These are phyloP conservation scores for Aspergillus eucalypticola DNA, from an alignment of 2,329 filamentous ascomycete species.

Conservation along the genomic window DNA sequence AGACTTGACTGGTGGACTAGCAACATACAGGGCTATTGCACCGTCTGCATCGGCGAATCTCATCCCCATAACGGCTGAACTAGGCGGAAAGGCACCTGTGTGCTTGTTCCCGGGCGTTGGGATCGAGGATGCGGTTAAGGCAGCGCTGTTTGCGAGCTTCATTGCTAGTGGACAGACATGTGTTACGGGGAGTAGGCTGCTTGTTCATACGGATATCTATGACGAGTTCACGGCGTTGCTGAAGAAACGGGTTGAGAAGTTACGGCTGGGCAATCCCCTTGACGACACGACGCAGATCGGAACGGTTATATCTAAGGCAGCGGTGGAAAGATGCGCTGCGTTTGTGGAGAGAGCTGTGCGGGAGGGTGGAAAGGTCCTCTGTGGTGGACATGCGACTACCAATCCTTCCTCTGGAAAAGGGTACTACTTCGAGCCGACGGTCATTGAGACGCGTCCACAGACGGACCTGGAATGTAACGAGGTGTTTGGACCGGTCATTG, in stretches of 20 bases:
- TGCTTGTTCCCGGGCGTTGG: conserved; percentile 37
- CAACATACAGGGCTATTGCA: conserved; percentile 36
- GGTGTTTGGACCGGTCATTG: conserved; percentile 56
- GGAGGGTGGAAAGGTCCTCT: conserved; percentile 45
- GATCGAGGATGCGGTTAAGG: conserved; percentile 32
- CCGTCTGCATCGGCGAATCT: conserved; percentile 34
- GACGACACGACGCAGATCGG: conserved; percentile 65
- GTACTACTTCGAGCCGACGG: conserved; percentile 52
- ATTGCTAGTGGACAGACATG: conserved; percentile 60
- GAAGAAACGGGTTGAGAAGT: conserved; percentile 51
- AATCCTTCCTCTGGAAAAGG: conserved; percentile 52
- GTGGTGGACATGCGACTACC: conserved; percentile 48
- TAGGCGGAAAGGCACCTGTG: conserved; percentile 42
- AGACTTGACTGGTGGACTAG: conserved; percentile 37
- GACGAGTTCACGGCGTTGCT: conserved; percentile 43
- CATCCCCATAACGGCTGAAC: conserved; percentile 37
- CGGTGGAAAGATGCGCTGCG: conserved; percentile 43
- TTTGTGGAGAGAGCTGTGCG: conserved; percentile 34
- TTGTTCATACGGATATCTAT: conserved; percentile 52
- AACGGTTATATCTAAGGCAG: conserved; percentile 56
- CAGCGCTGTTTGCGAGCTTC: conserved; percentile 46
- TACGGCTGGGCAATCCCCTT: conserved; percentile 58
- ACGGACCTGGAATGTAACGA: conserved; percentile 40
- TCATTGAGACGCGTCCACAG: conserved; percentile 32
- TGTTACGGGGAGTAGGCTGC: conserved; percentile 56